A percentile compares a stretch with the other conserved stretches of the same genome.
Conservation (phyloP, 192 early-diverging fungal genomes). For the Coemansia sp. region DNA sequence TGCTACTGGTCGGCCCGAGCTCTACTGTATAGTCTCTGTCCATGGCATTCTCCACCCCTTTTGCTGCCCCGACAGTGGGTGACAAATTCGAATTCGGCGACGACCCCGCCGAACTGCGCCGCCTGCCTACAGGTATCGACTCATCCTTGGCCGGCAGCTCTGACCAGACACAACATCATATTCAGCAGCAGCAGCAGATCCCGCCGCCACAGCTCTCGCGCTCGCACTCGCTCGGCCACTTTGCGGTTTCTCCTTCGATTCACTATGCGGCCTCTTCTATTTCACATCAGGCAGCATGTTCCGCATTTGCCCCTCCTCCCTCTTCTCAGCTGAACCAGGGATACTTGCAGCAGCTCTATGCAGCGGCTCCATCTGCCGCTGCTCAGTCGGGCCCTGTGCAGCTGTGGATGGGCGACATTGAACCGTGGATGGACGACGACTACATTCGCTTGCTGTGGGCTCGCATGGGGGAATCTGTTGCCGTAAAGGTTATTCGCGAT, state of each 20-base stretch:
- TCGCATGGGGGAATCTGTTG: conserved; percentile 74
- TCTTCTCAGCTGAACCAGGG: conserved; percentile 2
- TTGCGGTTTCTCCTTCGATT: neutral
- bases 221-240: neutral
- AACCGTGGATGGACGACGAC: conserved; percentile 97
- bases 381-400: conserved; percentile 20
- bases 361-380: neutral
- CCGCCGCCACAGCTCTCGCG: conserved; percentile 9
- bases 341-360: neutral
- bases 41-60: conserved; percentile 12
- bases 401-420: conserved; percentile 91
- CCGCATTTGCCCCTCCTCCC: neutral
- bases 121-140: conserved; percentile 5
- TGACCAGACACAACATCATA: neutral
- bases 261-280: neutral
- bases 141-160: conserved; percentile 3
- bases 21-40: neutral
- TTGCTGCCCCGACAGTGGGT: conserved; percentile 2
- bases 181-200: conserved; percentile 1
- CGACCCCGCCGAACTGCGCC: conserved; percentile 5
- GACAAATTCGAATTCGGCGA: conserved; percentile 21
- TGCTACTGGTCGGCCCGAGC: too few species aligned
- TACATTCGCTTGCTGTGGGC: conserved; percentile 86
- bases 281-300: neutral
- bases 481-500: conserved; percentile 93